Conservation (phyloP, 2,329 filamentous ascomycete genomes). For the Penicillium hordei region DNA sequence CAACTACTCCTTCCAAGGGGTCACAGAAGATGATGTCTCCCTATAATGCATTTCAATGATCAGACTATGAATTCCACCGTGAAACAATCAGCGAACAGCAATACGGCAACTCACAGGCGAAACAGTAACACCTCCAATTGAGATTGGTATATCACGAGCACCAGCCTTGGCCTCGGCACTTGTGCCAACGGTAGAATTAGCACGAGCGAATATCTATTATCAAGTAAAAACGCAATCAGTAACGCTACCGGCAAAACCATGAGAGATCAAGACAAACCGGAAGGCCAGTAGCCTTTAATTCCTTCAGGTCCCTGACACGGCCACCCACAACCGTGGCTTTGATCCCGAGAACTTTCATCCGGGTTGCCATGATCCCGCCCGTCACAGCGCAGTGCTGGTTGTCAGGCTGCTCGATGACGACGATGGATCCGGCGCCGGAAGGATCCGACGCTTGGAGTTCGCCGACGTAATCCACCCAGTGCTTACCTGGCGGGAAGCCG, state of each 20-base stretch:
- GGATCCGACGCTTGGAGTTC: constrained; percentile 19
- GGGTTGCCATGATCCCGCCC: constrained; percentile 73
- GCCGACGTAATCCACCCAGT: constrained; percentile 65
- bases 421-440: constrained; percentile 58
- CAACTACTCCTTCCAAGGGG: constrained; percentile 66
- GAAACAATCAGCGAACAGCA: neutral
- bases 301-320: constrained; percentile 64
- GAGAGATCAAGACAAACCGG: constrained; percentile 46
- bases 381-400: constrained; percentile 68
- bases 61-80: neutral
- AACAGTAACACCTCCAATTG: constrained; percentile 43
- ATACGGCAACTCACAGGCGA: constrained; percentile 36
- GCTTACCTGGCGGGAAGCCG: constrained; percentile 58
- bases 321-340: constrained; percentile 67
- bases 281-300: constrained; percentile 57
- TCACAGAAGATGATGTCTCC: constrained; percentile 72
- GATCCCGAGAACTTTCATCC: constrained; percentile 64
- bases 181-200: constrained; percentile 47
- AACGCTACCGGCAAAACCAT: neutral
- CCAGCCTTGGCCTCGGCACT: constrained; percentile 47
- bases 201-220: constrained; percentile 45
- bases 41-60: constrained; percentile 18
- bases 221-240: constrained; percentile 7
- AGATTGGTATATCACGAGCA: constrained; percentile 42
- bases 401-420: constrained; percentile 65